Conservation (phyloP, 2,329 filamentous ascomycete genomes). For the Orbilia blumenaviensis region DNA sequence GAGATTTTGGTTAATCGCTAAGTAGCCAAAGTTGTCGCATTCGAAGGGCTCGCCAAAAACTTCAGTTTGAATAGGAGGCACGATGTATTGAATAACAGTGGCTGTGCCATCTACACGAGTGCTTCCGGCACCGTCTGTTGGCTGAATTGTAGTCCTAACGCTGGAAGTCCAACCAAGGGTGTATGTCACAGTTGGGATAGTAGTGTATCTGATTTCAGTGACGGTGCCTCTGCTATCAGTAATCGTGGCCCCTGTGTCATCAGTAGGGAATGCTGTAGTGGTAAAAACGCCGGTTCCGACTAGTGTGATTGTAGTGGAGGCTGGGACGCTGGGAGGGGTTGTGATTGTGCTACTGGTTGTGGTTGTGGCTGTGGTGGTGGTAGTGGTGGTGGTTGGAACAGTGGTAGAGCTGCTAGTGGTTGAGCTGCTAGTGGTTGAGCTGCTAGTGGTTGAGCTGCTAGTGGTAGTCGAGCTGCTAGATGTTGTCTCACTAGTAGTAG, state of each 20-base stretch:
- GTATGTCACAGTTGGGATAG: slow-evolving; percentile 10
- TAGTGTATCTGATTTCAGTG: background rate
- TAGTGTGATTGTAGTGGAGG: no score
- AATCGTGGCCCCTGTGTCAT: background rate
- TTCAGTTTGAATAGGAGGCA: background rate
- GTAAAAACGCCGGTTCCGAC: no score
- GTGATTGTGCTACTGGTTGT: no score
- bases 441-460: no score
- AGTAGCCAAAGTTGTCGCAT: background rate
- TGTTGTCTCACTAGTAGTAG: no score
- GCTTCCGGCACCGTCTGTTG: background rate
- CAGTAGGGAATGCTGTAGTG: background rate
- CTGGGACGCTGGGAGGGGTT: no score
- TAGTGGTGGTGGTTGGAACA: no score
- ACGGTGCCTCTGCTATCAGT: background rate
- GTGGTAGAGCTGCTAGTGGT: no score
- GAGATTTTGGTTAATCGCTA: background rate
- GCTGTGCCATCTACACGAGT: background rate
- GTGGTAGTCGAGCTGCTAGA: no score
- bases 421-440: no score
- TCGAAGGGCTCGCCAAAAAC: background rate
- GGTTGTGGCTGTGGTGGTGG: no score
- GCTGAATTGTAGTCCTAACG: background rate
- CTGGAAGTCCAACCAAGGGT: background rate
- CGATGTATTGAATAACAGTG: background rate